These are phyloP conservation scores for Cryphonectria naterciae DNA, from an alignment of 2,329 filamentous ascomycete genomes.

Conservation along the genomic window DNA sequence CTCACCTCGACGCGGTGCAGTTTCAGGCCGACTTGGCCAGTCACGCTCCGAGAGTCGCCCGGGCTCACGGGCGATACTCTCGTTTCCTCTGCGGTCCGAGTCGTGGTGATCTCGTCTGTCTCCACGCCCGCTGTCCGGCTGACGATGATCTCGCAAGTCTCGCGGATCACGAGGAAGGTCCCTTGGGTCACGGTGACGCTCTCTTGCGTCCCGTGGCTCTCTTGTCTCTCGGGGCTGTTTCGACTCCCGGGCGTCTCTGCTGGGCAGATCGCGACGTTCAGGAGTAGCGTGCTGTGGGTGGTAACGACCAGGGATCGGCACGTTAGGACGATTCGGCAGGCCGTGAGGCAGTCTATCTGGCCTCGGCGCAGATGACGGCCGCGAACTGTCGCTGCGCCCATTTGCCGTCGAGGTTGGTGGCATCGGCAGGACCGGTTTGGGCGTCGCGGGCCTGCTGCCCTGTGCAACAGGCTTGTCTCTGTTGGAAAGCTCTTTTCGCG, in stretches of 20 bases:
- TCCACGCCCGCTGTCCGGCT: slow-evolving; percentile 25
- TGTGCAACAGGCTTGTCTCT: slow-evolving; percentile 39
- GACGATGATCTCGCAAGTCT: slow-evolving; percentile 35
- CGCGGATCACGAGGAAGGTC: slow-evolving; percentile 37
- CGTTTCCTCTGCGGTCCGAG: slow-evolving; percentile 49
- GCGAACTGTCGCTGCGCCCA: slow-evolving; percentile 22
- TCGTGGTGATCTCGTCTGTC: slow-evolving; percentile 44
- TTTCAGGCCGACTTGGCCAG: slow-evolving; percentile 37
- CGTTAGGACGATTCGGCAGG: slow-evolving; percentile 63
- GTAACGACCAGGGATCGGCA: slow-evolving; percentile 55
- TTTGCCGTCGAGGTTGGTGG: slow-evolving; percentile 8
- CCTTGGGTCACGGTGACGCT: slow-evolving; percentile 26
- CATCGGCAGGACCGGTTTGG: slow-evolving; percentile 19
- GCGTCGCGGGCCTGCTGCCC: slow-evolving; percentile 28
- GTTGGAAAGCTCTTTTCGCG: slow-evolving; percentile 35
- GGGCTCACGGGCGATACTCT: slow-evolving; percentile 42
- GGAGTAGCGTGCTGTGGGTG: slow-evolving; percentile 50
- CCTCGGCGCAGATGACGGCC: slow-evolving; percentile 34
- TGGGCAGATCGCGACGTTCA: slow-evolving; percentile 35
- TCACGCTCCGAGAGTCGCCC: slow-evolving; percentile 45
- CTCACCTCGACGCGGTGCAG: slow-evolving; percentile 43
- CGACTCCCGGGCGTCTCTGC: slow-evolving; percentile 42
- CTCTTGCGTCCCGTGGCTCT: slow-evolving; percentile 43
- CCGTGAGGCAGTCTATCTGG: slow-evolving; percentile 27
- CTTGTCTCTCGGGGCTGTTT: slow-evolving; percentile 45